Conservation (phyloP, 2,329 filamentous ascomycete species). For the Ophiostoma himal-ulmi region DNA sequence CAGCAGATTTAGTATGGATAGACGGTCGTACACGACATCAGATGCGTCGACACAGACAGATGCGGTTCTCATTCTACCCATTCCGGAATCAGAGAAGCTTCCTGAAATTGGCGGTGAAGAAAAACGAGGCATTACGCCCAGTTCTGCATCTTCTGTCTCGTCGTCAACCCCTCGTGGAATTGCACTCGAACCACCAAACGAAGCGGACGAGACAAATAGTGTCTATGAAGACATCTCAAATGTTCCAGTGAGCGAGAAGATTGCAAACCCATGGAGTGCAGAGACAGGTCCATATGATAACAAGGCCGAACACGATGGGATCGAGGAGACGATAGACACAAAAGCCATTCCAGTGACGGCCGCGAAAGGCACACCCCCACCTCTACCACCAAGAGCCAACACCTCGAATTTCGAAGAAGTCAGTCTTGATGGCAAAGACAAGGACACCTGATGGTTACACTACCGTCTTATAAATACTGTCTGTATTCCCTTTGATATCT, state of each 20-base stretch:
- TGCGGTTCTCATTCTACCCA: conserved; percentile 19
- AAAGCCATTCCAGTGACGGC: not conserved
- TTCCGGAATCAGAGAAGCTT: not conserved
- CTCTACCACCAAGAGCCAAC: conserved; percentile 1
- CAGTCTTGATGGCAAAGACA: not conserved
- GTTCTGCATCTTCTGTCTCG: not conserved
- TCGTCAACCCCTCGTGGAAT: not conserved
- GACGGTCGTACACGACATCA: not conserved
- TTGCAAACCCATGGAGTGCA: conserved; percentile 20
- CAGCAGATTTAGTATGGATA: conserved; percentile 11
- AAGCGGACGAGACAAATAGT: conserved; percentile 16
- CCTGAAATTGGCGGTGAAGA: not conserved
- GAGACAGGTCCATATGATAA: not conserved
- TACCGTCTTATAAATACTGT: not conserved
- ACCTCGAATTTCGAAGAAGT: conserved; percentile 18
- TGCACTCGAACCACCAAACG: conserved; percentile 10
- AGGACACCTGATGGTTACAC: not conserved
- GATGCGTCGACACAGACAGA: conserved; percentile 22
- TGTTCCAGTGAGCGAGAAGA: not conserved
- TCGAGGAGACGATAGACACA: not conserved
- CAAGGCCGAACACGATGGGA: not conserved
- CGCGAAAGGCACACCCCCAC: conserved; percentile 7
- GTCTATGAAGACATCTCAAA: conserved; percentile 20
- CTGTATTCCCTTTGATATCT: not conserved
- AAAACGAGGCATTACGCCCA: not conserved